Conservation (phyloP, 2,329 filamentous ascomycete genomes). For the Moelleriella libera region DNA sequence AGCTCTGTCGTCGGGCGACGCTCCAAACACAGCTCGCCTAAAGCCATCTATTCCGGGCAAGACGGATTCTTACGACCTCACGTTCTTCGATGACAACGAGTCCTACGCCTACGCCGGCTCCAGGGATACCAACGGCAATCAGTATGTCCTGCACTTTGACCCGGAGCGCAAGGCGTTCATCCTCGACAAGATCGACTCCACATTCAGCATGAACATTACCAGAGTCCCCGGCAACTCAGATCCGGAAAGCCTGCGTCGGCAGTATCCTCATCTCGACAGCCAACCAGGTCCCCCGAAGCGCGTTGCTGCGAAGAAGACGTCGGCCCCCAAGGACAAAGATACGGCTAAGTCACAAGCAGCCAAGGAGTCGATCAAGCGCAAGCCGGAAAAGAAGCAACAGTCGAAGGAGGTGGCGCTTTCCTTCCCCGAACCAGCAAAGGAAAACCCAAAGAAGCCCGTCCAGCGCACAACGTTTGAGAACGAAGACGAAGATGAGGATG, state of each 20-base stretch:
- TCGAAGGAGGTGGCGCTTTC: slow-evolving; percentile 21
- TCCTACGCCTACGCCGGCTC: slow-evolving; percentile 48
- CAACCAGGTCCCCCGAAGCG: slow-evolving; percentile 11
- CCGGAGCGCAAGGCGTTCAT: slow-evolving; percentile 60
- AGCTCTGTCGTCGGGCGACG: slow-evolving; percentile 30
- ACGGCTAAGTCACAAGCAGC: slow-evolving; percentile 7
- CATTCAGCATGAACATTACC: slow-evolving; percentile 76
- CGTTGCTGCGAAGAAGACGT: slow-evolving; percentile 11
- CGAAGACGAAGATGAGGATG: slow-evolving; percentile 38
- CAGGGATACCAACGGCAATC: slow-evolving; percentile 37
- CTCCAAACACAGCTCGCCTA: slow-evolving; percentile 33
- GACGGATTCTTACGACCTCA: slow-evolving; percentile 40
- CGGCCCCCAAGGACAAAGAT: slow-evolving; percentile 7
- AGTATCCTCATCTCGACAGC: slow-evolving; percentile 50
- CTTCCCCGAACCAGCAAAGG: slow-evolving; percentile 17
- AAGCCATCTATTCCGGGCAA: slow-evolving; percentile 34
- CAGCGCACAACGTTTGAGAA: slow-evolving; percentile 17
- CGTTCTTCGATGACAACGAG: slow-evolving; percentile 37
- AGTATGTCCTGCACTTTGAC: slow-evolving; percentile 65
- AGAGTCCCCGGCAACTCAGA: slow-evolving; percentile 53
- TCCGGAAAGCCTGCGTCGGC: slow-evolving; percentile 45
- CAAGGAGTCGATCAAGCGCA: slow-evolving; percentile 10
- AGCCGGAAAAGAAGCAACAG: slow-evolving; percentile 20
- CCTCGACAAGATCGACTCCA: slow-evolving; percentile 67
- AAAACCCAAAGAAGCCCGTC: slow-evolving; percentile 15